Evolutionary conservation across 148 eudicot species (phyloP).

Genomic region (Rhododendron kiyosumense): DNA sequence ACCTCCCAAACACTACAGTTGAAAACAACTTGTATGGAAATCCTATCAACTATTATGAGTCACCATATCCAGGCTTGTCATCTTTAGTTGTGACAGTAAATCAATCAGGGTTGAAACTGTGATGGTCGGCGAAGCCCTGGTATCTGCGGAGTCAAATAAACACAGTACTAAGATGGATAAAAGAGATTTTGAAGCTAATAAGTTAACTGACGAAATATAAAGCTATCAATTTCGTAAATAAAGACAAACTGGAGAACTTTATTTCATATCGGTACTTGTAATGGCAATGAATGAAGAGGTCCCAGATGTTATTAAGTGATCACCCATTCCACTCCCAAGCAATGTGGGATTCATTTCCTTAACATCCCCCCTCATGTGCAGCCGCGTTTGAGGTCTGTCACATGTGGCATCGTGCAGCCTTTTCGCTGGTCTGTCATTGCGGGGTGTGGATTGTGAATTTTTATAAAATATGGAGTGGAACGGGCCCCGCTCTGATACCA

Average conservation of each 20-base stretch:
- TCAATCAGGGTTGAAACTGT: not conserved
- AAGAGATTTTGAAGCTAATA: not conserved
- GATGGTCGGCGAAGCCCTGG: constrained; percentile 19
- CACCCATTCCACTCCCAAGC: too few relatives aligned
- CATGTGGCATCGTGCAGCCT: too few relatives aligned
- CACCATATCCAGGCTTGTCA: not conserved
- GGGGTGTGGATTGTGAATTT: too few relatives aligned
- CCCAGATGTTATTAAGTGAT: too few relatives aligned
- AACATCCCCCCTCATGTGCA: too few relatives aligned
- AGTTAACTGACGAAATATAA: not conserved
- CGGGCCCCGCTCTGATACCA: too few relatives aligned
- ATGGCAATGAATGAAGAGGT: too few relatives aligned
- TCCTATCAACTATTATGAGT: not conserved
- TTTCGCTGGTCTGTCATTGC: too few relatives aligned
- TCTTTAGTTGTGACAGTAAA: not conserved
- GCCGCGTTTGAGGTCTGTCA: too few relatives aligned
- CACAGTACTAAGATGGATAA: not conserved
- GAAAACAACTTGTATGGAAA: not conserved
- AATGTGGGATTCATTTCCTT: too few relatives aligned
- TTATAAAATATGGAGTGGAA: too few relatives aligned
- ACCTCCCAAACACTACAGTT: not conserved
- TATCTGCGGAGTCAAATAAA: constrained; percentile 10
- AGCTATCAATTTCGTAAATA: not conserved
- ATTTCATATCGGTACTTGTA: too few relatives aligned
- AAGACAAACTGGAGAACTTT: not conserved